Evolutionary conservation across 2,329 filamentous ascomycete genomes (phyloP), one percentile per base, ranked within the genome.

Genomic region (Xylariaceae sp.): DNA sequence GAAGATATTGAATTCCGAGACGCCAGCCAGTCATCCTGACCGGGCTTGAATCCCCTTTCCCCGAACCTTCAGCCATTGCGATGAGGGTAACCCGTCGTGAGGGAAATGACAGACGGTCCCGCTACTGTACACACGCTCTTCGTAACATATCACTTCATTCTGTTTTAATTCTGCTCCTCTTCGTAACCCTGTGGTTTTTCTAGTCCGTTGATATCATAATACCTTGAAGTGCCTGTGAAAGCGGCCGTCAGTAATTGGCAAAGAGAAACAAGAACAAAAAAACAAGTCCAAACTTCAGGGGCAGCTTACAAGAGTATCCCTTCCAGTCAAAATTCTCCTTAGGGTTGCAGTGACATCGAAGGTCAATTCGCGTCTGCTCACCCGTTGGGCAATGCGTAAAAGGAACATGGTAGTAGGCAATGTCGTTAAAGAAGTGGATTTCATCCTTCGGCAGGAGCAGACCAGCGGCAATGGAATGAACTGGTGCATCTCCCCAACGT

Each of bases 281-380:
- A 1, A 56, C 17, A 30, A 30, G 23, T 5, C 23, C 23, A 30
- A 30, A 30, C 1, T 30, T 30, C 23, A 23, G 23, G 4, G 23
- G 23, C 11, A 41, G 62, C 90, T 80, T 84, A 95, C 92, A 97
- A 73, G 91, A 96, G 74, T 97, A 97, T 55, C 90, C 89, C 76
- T 96, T 97, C 95, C 95, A 99, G 77, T 99, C 94, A 80, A 99
- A 99, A 80, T 99, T 99, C 61, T 97, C 90, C 71, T 88, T 87
- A 6, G 94, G 93, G 72, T 99, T 92, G 78, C 94, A 99, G 75
- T 92, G 88, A 76, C 94, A 99, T 73, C 90, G 92, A 66, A 93
- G 85, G 66, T 96, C 88, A 57, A 92, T 75, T 65, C 92, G 86
- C 56, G 83, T 85, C 77, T 96, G 83, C 76, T 97, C 91, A 57